A percentile compares a stretch with the other conserved stretches of the same genome.
These are phyloP conservation scores for bread wheat (Triticum aestivum) DNA, from an alignment of 176 grass and related monocot species.

Conservation along the genomic window IWGSC_CS_RefSeq_v2.1 NC_057812.1:13108534-13109033, in stretches of 20 bases:
- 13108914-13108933: neutral
- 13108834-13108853: constrained; percentile 19
- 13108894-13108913: constrained; percentile 1
- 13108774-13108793: neutral
- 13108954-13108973: neutral
- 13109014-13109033: neutral
- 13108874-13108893: constrained; percentile 30
- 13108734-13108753: constrained; percentile 3
- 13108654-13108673: neutral
- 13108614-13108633: neutral
- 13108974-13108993: neutral
- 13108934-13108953: neutral
- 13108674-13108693: neutral
- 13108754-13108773: constrained; percentile 35
- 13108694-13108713: neutral
- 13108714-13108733: neutral
- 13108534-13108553: neutral
- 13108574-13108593: neutral
- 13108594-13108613: neutral
- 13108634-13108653: constrained; percentile 10
- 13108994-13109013: neutral
- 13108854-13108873: neutral
- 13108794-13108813: neutral
- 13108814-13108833: constrained; percentile 15
- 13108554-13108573: neutral